phyloP scores from a whole-genome alignment of 495 filamentous ascomycete genomes.

The Glonium stellatum region DNA sequence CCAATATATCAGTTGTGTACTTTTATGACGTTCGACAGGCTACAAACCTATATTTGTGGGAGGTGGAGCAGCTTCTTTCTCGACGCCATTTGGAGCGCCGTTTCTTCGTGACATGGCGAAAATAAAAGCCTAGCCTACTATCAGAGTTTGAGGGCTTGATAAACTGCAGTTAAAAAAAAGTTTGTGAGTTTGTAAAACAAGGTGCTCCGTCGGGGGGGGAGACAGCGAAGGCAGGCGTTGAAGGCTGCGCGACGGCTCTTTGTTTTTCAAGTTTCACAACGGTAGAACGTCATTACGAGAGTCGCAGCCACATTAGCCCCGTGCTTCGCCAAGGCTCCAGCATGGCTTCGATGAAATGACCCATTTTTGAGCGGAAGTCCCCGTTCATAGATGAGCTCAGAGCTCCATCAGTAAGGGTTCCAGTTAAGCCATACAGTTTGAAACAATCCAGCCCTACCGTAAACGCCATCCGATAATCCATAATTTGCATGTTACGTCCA shows the following conservation, averaged over 20 bases:
- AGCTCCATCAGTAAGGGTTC: not conserved
- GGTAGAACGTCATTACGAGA: not conserved
- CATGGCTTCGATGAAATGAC: not conserved
- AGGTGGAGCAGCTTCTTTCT: conserved; percentile 17
- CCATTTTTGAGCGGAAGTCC: not conserved
- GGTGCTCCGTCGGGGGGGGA: not conserved
- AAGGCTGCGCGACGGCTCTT: not conserved
- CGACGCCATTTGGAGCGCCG: conserved; percentile 27
- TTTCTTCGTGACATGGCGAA: conserved; percentile 32
- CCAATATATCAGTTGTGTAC: not conserved
- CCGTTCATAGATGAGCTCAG: not conserved
- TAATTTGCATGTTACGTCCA: not conserved
- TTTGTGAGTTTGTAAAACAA: not conserved
- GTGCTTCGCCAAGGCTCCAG: not conserved
- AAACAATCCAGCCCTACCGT: not conserved
- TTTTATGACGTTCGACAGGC: not conserved
- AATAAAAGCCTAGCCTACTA: not conserved
- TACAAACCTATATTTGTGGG: conserved; percentile 13
- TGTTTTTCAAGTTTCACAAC: conserved; percentile 2
- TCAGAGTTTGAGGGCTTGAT: not conserved
- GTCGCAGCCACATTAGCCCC: not conserved
- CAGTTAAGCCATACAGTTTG: not conserved
- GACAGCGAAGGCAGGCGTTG: not conserved
- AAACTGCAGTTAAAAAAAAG: not conserved
- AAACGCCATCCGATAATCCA: not conserved